Percentiles rank a stretch among this genome's conserved stretches.
Conservation (phyloP, 2,329 filamentous ascomycete genomes). For the Monosporascus sp. region DNA sequence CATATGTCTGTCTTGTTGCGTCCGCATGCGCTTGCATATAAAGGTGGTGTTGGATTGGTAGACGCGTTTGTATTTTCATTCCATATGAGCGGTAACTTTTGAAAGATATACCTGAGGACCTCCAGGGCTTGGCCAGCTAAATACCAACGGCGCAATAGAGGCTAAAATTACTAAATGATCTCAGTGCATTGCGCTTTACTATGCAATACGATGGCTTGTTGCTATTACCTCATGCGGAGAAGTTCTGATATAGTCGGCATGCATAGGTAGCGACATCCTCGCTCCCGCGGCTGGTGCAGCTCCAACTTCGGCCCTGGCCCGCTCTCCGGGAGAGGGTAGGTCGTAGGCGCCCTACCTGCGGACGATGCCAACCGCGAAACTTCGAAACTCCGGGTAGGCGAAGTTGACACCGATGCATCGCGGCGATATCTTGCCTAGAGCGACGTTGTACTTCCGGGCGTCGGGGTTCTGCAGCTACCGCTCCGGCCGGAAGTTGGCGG, state of each 20-base stretch:
- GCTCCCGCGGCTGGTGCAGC: constrained; percentile 14
- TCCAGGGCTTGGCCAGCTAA: too few relatives aligned
- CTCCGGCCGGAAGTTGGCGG: constrained; percentile 17
- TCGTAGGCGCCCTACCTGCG: constrained; percentile 18
- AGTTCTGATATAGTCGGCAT: constrained; percentile 16
- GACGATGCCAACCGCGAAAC: constrained; percentile 17
- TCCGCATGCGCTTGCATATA: too few relatives aligned
- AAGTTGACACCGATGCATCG: constrained; percentile 23
- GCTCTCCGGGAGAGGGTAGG: constrained; percentile 13
- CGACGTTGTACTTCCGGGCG: constrained; percentile 11
- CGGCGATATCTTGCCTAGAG: constrained; percentile 17
- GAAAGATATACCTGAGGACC: too few relatives aligned
- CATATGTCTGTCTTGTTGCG: too few relatives aligned
- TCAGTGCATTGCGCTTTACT: too few relatives aligned
- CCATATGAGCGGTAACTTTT: too few relatives aligned
- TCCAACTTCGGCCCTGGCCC: constrained; percentile 19
- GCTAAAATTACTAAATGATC: too few relatives aligned
- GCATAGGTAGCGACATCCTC: constrained; percentile 11
- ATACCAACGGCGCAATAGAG: too few relatives aligned
- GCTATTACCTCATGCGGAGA: constrained; percentile 10
- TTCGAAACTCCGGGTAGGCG: constrained; percentile 19
- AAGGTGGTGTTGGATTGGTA: too few relatives aligned
- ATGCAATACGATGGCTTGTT: too few relatives aligned
- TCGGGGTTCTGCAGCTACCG: constrained; percentile 21
- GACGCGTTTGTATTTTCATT: too few relatives aligned